Base-by-base conservation (phyloP, 2,329 filamentous ascomycete genomes). In the Aureobasidium sp. region DNA sequence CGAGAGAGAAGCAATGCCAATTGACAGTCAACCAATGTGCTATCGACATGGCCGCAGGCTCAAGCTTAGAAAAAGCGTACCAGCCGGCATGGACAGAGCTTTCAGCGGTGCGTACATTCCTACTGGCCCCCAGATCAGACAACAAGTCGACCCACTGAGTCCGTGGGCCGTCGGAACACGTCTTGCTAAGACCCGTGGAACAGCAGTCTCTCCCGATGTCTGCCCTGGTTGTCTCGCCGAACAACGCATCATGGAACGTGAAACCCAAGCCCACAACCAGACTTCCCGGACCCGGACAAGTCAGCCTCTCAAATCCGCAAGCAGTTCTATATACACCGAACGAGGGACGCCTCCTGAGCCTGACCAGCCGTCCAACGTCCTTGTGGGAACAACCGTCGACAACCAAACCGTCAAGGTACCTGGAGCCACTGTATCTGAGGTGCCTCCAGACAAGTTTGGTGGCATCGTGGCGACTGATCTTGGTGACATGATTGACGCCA, bases 401-500 rank as follows among this genome's bases (percentile, higher is more conserved):
- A 61, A 62, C 17, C 64, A 65, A 9, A 62, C 41, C n/a, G 61
- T 63, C 27, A 52, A 60, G 39, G 41, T 67, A 20, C 65, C 63
- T 15, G 63, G 65, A 9, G 59, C 63, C 39, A 61, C 60, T 15
- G 59, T 64, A 6, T 53, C 59, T 4, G 64, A 57, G 6, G 24
- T 63, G 39, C 47, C 63, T n/a, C 62, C 64, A 10, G 59, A 63
- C 37, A 61, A 63, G 24, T 50, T 72, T 64, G 67, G 68, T 12
- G 69, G 70, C 44, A 62, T 59, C 1, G 60, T 56, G 10, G 71
- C 69, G 6, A 68, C 71, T 26, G 74, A 78, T 47, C 66, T 78
- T 6, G 72, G 71, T 8, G 63, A 71, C 8, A 69, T 73, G 51
- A 74, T 78, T 41, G 75, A 78, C 59, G 69, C 69, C 7, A 74